Evolutionary conservation across 129 eudicot genomes (phyloP).

Genomic region (Helianthus annuus): HanXRQr2.0-SUNRISE NC_035449.2:18774001-18774500

Average conservation of each 20-base stretch:
- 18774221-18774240: constrained; percentile 66
- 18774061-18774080: constrained; percentile 41
- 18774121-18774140: constrained; percentile 86
- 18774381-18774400: constrained; percentile 46
- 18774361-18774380: constrained; percentile 64
- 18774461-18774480: constrained; percentile 28
- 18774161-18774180: constrained; percentile 51
- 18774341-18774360: constrained; percentile 57
- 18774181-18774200: constrained; percentile 68
- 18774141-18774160: constrained; percentile 54
- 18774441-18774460: constrained; percentile 61
- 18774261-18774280: constrained; percentile 66
- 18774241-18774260: constrained; percentile 71
- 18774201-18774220: constrained; percentile 59
- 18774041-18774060: constrained; percentile 48
- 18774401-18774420: constrained; percentile 59
- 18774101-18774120: constrained; percentile 84
- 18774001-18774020: constrained; percentile 1
- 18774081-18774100: constrained; percentile 70
- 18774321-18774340: constrained; percentile 70
- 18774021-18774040: constrained; percentile 18
- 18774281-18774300: constrained; percentile 63
- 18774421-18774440: constrained; percentile 87
- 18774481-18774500: not conserved
- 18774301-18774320: constrained; percentile 76